Evolutionary conservation across 495 filamentous ascomycete species (phyloP).

Genomic region (Podospora pseudocomata): DNA sequence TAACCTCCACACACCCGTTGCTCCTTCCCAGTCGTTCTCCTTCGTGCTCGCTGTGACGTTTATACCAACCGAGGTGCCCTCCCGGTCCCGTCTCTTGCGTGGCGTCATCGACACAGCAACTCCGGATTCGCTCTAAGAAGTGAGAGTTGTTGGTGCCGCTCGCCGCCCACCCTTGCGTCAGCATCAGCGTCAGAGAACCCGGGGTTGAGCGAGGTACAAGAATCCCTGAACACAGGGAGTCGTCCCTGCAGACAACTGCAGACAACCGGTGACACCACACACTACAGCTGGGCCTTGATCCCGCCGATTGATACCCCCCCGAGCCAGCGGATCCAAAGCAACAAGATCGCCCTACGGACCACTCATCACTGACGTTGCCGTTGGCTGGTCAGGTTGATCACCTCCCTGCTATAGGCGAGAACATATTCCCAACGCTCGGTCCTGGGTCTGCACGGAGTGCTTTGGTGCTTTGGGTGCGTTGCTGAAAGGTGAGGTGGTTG

Average conservation of each 20-base stretch:
- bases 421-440: background rate
- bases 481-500: background rate
- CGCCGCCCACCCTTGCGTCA: background rate
- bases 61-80: background rate
- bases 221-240: background rate
- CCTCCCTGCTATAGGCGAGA: too few relatives aligned
- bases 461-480: conserved; percentile 6
- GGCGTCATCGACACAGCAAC: conserved; percentile 10
- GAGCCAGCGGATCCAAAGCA: conserved; percentile 3
- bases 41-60: background rate
- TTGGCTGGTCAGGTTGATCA: too few relatives aligned
- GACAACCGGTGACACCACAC: background rate
- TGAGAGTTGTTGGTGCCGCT: background rate
- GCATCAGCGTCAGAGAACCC: background rate
- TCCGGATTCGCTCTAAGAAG: conserved; percentile 24
- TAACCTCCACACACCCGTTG: too few relatives aligned
- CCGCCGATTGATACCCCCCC: conserved; percentile 19
- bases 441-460: conserved; percentile 8
- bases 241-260: background rate
- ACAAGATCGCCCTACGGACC: background rate
- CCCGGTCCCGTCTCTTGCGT: conserved; percentile 3
- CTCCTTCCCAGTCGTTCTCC: background rate
- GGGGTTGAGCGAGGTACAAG: background rate
- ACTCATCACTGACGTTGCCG: too few relatives aligned
- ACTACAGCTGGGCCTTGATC: conserved; percentile 5